A percentile compares a stretch with the other conserved stretches of the same genome.
These are phyloP conservation scores for Williopsis jadinii DNA, from an alignment of 1,139 yeast genomes.

Conservation along the genomic window DNA sequence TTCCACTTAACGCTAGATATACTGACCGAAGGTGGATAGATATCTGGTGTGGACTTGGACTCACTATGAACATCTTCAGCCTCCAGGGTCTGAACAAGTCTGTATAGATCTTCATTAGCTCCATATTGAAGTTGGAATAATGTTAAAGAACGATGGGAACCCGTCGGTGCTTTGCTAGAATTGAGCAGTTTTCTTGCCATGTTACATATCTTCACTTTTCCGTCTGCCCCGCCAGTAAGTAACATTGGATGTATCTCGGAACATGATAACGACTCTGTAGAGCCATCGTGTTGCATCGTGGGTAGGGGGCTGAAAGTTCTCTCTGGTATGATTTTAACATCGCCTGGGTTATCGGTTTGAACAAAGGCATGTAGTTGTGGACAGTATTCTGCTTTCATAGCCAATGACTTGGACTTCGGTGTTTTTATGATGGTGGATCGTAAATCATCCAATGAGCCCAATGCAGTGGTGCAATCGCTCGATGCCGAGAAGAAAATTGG, in stretches of 20 bases:
- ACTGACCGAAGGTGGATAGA: conserved; percentile 47
- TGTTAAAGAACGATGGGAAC: conserved; percentile 24
- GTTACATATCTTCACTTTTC: conserved; percentile 40
- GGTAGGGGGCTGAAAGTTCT: conserved; percentile 31
- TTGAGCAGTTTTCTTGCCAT: conserved; percentile 34
- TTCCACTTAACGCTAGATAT: conserved; percentile 60
- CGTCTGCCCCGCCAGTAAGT: conserved; percentile 58
- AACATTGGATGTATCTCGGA: conserved; percentile 53
- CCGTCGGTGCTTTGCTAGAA: conserved; percentile 30
- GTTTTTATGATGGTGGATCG: conserved; percentile 29
- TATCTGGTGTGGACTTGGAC: conserved; percentile 23
- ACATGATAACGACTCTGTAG: conserved; percentile 32
- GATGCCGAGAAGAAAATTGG: conserved; percentile 40
- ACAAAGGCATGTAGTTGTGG: conserved; percentile 34
- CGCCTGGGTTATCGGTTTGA: conserved; percentile 34
- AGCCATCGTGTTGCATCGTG: conserved; percentile 32
- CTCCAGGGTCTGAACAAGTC: conserved; percentile 29
- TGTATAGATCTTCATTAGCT: conserved; percentile 26
- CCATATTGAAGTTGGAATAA: conserved; percentile 36
- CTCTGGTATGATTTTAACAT: conserved; percentile 30
- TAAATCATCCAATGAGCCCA: conserved; percentile 36
- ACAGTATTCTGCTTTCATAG: conserved; percentile 28
- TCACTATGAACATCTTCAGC: conserved; percentile 24
- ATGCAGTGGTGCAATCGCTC: conserved; percentile 37
- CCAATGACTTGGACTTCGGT: conserved; percentile 29